Percentiles rank a stretch among this genome's conserved stretches.
Evolutionary conservation across 148 eudicot genomes (phyloP).

Genomic region (Simmondsia chinensis): DNA sequence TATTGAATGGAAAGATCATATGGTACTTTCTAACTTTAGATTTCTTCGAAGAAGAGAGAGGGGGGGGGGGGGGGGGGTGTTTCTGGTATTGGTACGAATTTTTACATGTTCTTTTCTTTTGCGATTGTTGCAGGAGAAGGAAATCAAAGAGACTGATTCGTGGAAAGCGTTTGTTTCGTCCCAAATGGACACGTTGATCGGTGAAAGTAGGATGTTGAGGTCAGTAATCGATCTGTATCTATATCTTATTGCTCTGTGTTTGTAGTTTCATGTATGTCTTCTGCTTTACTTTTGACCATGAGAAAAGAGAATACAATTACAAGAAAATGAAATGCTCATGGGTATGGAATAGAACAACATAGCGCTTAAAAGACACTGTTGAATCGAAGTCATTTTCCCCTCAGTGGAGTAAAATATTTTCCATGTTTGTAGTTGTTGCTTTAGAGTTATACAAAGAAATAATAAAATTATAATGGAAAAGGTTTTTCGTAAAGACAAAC

Average conservation of each 20-base stretch:
- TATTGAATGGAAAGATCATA: slow-evolving; percentile 57
- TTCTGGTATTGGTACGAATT: not conserved
- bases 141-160: slow-evolving; percentile 33
- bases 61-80: no score
- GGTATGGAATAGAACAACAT: no score
- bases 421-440: no score
- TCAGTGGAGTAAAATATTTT: no score
- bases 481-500: no score
- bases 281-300: not conserved
- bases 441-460: no score
- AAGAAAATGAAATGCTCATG: no score
- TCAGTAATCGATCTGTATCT: slow-evolving; percentile 13
- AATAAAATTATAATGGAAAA: no score
- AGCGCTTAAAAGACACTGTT: no score
- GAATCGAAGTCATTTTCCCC: no score
- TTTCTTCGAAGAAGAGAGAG: not conserved
- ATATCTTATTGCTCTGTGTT: not conserved
- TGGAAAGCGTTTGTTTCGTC: slow-evolving; percentile 60
- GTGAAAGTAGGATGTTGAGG: slow-evolving; percentile 62
- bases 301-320: no score
- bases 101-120: not conserved
- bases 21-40: slow-evolving; percentile 29
- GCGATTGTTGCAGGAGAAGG: slow-evolving; percentile 47
- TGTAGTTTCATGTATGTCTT: not conserved
- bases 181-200: slow-evolving; percentile 46